Percentiles rank a stretch among this genome's conserved stretches.
These are phyloP conservation scores for Mucor circinelloides DNA, from an alignment of 371 early-diverging fungal genomes.

Conservation along the genomic window DNA sequence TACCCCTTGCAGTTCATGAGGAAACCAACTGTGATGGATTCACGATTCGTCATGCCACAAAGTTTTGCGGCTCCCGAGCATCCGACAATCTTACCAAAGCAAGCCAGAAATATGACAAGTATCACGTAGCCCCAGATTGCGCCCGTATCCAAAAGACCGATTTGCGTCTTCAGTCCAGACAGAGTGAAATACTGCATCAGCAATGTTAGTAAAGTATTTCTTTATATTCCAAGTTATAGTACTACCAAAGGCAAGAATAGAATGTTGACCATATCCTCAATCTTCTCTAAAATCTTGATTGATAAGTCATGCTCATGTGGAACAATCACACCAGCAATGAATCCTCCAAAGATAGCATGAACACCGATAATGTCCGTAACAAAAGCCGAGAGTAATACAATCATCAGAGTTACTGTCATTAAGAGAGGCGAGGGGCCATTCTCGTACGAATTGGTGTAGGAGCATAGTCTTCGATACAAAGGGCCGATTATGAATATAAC, in stretches of 20 bases:
- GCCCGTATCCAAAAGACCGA: constrained; percentile 73
- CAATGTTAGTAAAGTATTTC: background rate
- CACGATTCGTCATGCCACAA: constrained; percentile 74
- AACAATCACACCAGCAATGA: constrained; percentile 82
- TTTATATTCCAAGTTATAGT: background rate
- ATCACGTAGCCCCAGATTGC: constrained; percentile 78
- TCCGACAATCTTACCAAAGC: constrained; percentile 86
- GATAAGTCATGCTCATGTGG: constrained; percentile 91
- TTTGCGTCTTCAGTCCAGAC: constrained; percentile 88
- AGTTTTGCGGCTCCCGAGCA: constrained; percentile 76
- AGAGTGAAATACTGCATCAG: constrained; percentile 79
- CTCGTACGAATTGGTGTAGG: constrained; percentile 52
- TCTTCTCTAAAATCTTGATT: constrained; percentile 83
- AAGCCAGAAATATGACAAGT: constrained; percentile 75
- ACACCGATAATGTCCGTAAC: constrained; percentile 83
- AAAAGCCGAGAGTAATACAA: constrained; percentile 71
- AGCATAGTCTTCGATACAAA: constrained; percentile 46
- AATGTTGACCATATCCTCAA: constrained; percentile 88
- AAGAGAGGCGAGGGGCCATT: constrained; percentile 65
- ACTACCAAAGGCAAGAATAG: constrained; percentile 84
- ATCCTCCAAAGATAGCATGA: constrained; percentile 84
- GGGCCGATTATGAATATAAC: constrained; percentile 63
- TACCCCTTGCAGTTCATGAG: constrained; percentile 95
- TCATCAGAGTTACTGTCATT: constrained; percentile 65
- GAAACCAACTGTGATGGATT: constrained; percentile 85